Base-by-base conservation (phyloP, 2,329 filamentous ascomycete species). In the Lasiodiplodia sp. region DNA sequence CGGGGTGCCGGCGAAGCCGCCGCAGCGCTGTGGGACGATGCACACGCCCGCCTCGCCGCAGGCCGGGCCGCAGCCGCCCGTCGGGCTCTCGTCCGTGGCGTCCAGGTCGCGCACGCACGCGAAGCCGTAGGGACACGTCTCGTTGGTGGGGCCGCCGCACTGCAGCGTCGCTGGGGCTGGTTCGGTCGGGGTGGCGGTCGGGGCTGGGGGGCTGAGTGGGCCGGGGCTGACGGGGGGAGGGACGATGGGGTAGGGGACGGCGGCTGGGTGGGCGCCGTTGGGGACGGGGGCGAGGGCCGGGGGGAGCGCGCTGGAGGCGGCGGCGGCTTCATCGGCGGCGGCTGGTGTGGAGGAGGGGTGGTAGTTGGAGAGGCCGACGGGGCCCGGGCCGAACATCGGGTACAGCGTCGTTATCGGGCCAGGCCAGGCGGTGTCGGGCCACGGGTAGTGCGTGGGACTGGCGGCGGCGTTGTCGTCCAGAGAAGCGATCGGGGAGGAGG, bases 1-100 rank as follows among this genome's bases (percentile, higher is more conserved):
- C 2, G 2, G 37, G 23, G 77, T 72, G 1, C 76, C 81, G 0
- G 76, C 78, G 65, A 84, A 78, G 0, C 82, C 82, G 31, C 82
- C 81, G 69, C 82, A 84, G 57, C 77, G 47, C 66, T 74, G 73
- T 8, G 78, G 72, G 60, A 74, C 70, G 16, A 79, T 78, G 51
- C 79, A 81, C 11, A 80, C 77, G 28, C 78, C 78, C 0, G 70
- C 53, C 2, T 69, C 71, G 66, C 79, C 78, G 68, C 77, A 78
- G 7, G 69, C 75, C 0, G 76, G 74, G 2, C 78, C 78, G 66
- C 78, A 80, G 4, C 73, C 74, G 38, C 38, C 23, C 4, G n/a
- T 10, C 12, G 57, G 7, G n/a, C 37, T 38, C 10, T 25, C 23
- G 23, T 40, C 5, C 18, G n/a, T 16, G 12, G 44, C 18, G 14